Evolutionary conservation across 2,329 filamentous ascomycete genomes (phyloP).

Genomic region (Tetracladium maxilliforme): DNA sequence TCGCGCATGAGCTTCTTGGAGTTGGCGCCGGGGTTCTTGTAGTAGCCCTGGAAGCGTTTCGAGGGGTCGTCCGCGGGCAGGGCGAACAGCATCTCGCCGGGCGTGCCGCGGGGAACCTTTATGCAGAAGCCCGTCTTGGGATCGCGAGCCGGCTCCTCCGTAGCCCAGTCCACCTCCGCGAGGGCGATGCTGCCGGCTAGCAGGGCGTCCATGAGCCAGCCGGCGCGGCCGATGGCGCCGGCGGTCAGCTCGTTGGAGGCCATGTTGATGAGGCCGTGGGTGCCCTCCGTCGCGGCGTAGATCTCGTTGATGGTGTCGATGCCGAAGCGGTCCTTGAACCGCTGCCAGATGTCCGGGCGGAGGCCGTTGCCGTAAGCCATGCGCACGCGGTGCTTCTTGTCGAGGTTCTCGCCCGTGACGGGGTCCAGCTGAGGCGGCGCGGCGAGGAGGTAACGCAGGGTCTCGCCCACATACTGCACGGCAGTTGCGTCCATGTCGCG

Average conservation of each 20-base stretch:
- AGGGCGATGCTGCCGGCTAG: conserved; percentile 36
- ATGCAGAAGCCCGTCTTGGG: conserved; percentile 55
- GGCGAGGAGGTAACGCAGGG: conserved; percentile 66
- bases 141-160: conserved; percentile 53
- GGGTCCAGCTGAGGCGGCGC: conserved; percentile 47
- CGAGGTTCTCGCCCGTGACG: conserved; percentile 49
- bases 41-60: conserved; percentile 68
- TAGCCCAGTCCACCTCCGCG: conserved; percentile 57
- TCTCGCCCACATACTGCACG: conserved; percentile 83
- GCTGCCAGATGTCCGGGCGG: conserved; percentile 73
- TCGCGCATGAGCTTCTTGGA: conserved; percentile 59
- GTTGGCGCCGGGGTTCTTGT: conserved; percentile 56
- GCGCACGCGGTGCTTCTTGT: conserved; percentile 59
- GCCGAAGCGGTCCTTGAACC: conserved; percentile 68
- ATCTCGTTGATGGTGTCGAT: conserved; percentile 65
- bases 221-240: conserved; percentile 68
- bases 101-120: conserved; percentile 38
- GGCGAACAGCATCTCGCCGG: conserved; percentile 63
- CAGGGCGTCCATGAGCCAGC: conserved; percentile 41
- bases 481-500: conserved; percentile 56
- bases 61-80: conserved; percentile 50
- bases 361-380: conserved; percentile 75
- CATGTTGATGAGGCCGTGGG: conserved; percentile 56
- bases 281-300: conserved; percentile 66
- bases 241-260: conserved; percentile 56